Evolutionary conservation across 768 basidiomycete species (phyloP).

Genomic region (Suillus spraguei): DNA sequence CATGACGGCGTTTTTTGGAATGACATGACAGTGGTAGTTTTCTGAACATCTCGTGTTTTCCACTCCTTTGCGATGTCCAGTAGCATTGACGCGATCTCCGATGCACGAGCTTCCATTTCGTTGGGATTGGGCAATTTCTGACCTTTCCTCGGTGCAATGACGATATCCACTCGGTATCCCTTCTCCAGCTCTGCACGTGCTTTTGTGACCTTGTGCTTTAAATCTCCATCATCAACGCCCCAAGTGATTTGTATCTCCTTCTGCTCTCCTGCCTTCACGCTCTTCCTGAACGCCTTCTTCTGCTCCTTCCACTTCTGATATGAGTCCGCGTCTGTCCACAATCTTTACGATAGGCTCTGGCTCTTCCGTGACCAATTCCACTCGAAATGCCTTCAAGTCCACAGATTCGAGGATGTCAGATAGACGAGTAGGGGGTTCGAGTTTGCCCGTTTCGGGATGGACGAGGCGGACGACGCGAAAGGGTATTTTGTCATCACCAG

Average conservation of each 20-base stretch:
- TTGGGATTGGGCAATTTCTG: slow-evolving; percentile 35
- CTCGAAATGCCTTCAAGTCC: slow-evolving; percentile 42
- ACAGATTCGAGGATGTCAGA: slow-evolving; percentile 45
- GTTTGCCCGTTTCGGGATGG: slow-evolving; percentile 46
- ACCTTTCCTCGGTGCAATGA: slow-evolving; percentile 53
- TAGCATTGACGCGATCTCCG: slow-evolving; percentile 44
- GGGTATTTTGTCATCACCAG: slow-evolving; percentile 45
- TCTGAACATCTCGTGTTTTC: slow-evolving; percentile 45
- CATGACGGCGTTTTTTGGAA: slow-evolving; percentile 40
- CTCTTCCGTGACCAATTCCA: slow-evolving; percentile 55
- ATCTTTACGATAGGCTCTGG: slow-evolving; percentile 66
- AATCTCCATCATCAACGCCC: slow-evolving; percentile 59
- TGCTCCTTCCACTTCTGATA: slow-evolving; percentile 40
- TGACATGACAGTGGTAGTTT: slow-evolving; percentile 42
- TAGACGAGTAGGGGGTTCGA: slow-evolving; percentile 40
- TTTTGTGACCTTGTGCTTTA: slow-evolving; percentile 66
- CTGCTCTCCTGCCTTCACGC: slow-evolving; percentile 28
- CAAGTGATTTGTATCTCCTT: slow-evolving; percentile 81
- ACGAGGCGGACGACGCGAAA: slow-evolving; percentile 46
- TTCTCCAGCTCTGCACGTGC: slow-evolving; percentile 58
- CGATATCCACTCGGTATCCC: slow-evolving; percentile 58
- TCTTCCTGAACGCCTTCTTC: slow-evolving; percentile 38
- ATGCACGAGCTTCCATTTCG: slow-evolving; percentile 48
- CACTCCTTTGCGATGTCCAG: slow-evolving; percentile 56
- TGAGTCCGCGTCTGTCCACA: slow-evolving; percentile 46